These are phyloP conservation scores for apple (Malus domestica) DNA, from an alignment of 306 rosid species.

Conservation along the genomic window ASM211411v1 NC_041805.1:9366001-9366500, in stretches of 20 bases:
- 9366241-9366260: constrained; percentile 5
- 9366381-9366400: too few relatives aligned
- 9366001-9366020: background rate
- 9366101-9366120: background rate
- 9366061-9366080: background rate
- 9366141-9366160: background rate
- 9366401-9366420: too few relatives aligned
- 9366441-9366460: too few relatives aligned
- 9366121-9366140: background rate
- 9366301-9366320: background rate
- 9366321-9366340: background rate
- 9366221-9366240: constrained; percentile 1
- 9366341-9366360: too few relatives aligned
- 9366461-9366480: too few relatives aligned
- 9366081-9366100: background rate
- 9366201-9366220: background rate
- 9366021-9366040: background rate
- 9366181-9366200: background rate
- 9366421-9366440: background rate
- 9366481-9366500: too few relatives aligned
- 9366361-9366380: too few relatives aligned
- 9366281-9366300: background rate
- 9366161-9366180: background rate
- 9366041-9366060: background rate
- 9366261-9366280: background rate